Conservation (phyloP, 2,329 filamentous ascomycete species). For the Didymella pomorum region DNA sequence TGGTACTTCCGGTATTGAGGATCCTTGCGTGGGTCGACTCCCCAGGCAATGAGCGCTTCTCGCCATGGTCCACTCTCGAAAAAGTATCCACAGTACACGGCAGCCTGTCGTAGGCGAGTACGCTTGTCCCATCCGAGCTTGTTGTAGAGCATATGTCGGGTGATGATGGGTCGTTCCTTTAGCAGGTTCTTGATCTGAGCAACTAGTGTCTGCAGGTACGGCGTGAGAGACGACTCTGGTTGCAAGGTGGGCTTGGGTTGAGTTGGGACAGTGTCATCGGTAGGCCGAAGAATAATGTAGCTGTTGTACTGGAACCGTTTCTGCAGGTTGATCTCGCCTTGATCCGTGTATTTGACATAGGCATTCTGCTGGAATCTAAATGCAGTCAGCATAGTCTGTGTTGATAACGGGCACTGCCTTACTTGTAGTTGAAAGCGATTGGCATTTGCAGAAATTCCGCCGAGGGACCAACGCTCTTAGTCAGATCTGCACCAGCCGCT, state of each 20-base stretch:
- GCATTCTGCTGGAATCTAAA: slow-evolving; percentile 84
- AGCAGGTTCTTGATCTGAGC: slow-evolving; percentile 71
- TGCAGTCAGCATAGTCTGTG: slow-evolving; percentile 2
- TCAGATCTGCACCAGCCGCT: slow-evolving; percentile 62
- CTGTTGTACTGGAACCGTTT: slow-evolving; percentile 37
- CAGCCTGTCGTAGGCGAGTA: slow-evolving; percentile 72
- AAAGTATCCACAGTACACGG: slow-evolving; percentile 88
- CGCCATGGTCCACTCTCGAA: slow-evolving; percentile 93
- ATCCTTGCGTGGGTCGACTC: slow-evolving; percentile 82
- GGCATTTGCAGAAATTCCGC: slow-evolving; percentile 78
- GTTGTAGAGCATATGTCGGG: slow-evolving; percentile 81
- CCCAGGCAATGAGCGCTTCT: slow-evolving; percentile 84
- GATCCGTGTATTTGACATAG: slow-evolving; percentile 69
- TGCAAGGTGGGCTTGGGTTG: slow-evolving; percentile 65
- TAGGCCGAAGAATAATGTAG: slow-evolving; percentile 65
- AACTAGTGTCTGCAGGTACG: slow-evolving; percentile 70
- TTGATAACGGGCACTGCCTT: slow-evolving; percentile 24
- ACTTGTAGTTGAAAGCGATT: slow-evolving; percentile 72
- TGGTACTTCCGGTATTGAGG: slow-evolving; percentile 84
- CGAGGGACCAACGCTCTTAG: slow-evolving; percentile 77
- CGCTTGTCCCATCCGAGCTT: slow-evolving; percentile 65
- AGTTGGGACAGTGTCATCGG: slow-evolving; percentile 68
- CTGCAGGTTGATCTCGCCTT: slow-evolving; percentile 42
- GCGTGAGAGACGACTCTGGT: slow-evolving; percentile 59
- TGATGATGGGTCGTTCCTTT: slow-evolving; percentile 81